These are phyloP conservation scores for Microbotryum intermedium DNA, from an alignment of 1,284 basidiomycete species.

Conservation along the genomic window DNA sequence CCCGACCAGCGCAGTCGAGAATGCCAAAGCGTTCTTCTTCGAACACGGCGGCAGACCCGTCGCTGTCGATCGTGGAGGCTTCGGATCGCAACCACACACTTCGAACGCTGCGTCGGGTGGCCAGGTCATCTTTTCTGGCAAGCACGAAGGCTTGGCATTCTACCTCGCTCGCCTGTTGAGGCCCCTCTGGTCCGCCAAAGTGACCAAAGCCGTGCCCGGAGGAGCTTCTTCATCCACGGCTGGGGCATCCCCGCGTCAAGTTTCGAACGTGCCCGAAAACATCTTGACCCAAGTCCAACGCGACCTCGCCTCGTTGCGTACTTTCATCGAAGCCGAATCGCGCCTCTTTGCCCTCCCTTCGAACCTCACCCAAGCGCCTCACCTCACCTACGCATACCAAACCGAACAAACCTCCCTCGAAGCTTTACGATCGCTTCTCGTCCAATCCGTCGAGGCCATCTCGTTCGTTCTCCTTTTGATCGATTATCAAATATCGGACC, in stretches of 20 bases:
- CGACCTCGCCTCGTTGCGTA: constrained; percentile 65
- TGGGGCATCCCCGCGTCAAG: constrained; percentile 47
- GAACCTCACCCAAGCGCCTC: constrained; percentile 18
- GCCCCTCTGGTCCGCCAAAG: constrained; percentile 75
- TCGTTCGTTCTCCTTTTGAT: constrained; percentile 84
- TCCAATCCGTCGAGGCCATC: constrained; percentile 78
- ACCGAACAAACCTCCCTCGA: constrained; percentile 71
- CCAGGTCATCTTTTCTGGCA: constrained; percentile 70
- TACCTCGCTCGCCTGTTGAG: constrained; percentile 78
- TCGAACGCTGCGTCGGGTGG: constrained; percentile 45
- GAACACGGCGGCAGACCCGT: constrained; percentile 72
- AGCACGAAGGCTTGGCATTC: constrained; percentile 79
- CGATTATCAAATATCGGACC: constrained; percentile 81
- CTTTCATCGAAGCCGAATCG: constrained; percentile 50
- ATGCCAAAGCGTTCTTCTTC: constrained; percentile 71
- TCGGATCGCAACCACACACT: background rate
- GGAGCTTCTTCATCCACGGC: background rate
- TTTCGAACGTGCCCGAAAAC: constrained; percentile 55
- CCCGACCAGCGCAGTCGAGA: constrained; percentile 41
- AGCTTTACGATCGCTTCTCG: constrained; percentile 62
- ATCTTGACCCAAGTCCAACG: constrained; percentile 61
- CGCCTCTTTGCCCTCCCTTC: constrained; percentile 12
- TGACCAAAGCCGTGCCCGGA: constrained; percentile 44
- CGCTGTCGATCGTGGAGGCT: constrained; percentile 58
- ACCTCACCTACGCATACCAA: constrained; percentile 40